Percentiles rank a stretch among this genome's conserved stretches.
These are phyloP conservation scores for Trametes versicolor DNA, from an alignment of 1,284 basidiomycete genomes.

Conservation along the genomic window DNA sequence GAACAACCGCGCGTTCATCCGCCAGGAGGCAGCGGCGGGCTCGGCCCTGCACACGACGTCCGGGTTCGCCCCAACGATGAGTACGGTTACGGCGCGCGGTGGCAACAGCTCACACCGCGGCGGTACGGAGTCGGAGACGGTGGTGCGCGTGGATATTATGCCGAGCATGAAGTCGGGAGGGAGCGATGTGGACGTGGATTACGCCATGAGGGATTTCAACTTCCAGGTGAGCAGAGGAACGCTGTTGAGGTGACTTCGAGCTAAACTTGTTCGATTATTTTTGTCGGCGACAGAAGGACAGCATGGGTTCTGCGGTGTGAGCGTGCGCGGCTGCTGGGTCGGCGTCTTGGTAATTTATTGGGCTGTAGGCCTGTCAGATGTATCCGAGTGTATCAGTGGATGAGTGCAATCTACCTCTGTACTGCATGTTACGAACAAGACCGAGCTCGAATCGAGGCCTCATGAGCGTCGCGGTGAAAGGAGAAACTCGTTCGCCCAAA, in stretches of 20 bases:
- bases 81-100: neutral
- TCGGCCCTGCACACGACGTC: conserved; percentile 3
- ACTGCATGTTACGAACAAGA: too few relatives aligned
- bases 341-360: too few relatives aligned
- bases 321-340: too few relatives aligned
- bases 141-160: conserved; percentile 1
- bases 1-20: conserved; percentile 26
- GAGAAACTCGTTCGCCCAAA: too few relatives aligned
- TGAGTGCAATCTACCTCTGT: too few relatives aligned
- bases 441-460: too few relatives aligned
- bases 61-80: conserved; percentile 5
- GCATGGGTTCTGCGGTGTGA: neutral
- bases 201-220: neutral
- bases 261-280: neutral
- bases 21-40: neutral
- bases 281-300: neutral
- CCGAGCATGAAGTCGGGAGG: too few relatives aligned
- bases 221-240: too few relatives aligned
- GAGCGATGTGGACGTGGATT: neutral
- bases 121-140: conserved; percentile 1
- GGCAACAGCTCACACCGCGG: neutral
- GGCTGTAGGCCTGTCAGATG: too few relatives aligned
- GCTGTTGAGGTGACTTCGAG: neutral
- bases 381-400: too few relatives aligned
- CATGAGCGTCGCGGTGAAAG: too few relatives aligned